phyloP scores from a whole-genome alignment of 1,139 yeast species.

The Entelexis paramagnoliae region DNA sequence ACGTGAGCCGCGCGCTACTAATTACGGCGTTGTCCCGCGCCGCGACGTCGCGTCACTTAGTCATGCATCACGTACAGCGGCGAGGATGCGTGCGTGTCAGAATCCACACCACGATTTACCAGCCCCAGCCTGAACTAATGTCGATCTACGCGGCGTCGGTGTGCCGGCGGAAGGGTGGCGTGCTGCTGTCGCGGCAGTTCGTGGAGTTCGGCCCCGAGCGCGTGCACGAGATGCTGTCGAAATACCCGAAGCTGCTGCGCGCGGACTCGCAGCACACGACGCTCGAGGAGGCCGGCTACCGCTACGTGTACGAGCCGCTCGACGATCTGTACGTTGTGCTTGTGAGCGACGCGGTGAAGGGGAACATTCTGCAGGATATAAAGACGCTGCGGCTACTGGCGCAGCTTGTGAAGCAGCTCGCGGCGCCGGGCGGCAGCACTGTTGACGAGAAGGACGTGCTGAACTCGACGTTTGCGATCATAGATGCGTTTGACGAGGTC shows the following conservation, averaged over 20 bases:
- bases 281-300: constrained; percentile 82
- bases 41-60: constrained; percentile 4
- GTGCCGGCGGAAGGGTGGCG: constrained; percentile 91
- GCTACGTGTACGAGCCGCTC: constrained; percentile 92
- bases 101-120: background rate
- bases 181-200: constrained; percentile 87
- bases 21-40: background rate
- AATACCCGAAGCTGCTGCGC: constrained; percentile 71
- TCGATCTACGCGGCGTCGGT: constrained; percentile 85
- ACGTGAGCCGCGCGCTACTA: too few species aligned
- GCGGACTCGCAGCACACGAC: constrained; percentile 76
- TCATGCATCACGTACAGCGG: background rate
- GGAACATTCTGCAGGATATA: constrained; percentile 89
- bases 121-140: constrained; percentile 32
- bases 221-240: constrained; percentile 75
- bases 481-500: constrained; percentile 90
- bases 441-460: constrained; percentile 79
- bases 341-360: constrained; percentile 71
- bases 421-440: constrained; percentile 38
- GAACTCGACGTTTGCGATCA: constrained; percentile 75
- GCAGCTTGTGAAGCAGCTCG: constrained; percentile 65
- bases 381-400: constrained; percentile 82
- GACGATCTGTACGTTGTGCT: constrained; percentile 89
- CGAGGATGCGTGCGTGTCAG: constrained; percentile 5
- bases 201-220: constrained; percentile 75